Conservation (phyloP, 768 basidiomycete genomes). For the Auricularia sp. region DNA sequence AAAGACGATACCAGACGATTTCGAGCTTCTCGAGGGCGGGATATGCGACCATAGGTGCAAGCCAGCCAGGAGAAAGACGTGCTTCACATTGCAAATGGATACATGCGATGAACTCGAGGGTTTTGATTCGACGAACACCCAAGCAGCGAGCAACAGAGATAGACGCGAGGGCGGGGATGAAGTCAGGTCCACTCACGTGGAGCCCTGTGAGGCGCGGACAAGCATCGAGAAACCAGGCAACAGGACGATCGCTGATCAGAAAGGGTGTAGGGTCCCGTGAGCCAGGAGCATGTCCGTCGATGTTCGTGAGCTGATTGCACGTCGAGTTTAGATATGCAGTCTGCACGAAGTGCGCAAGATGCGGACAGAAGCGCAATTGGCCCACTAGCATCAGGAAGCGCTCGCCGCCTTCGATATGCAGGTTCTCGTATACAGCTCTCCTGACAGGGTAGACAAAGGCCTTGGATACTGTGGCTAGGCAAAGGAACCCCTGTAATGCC, state of each 20-base stretch:
- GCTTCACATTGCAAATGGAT: background rate
- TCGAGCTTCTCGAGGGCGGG: background rate
- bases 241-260: background rate
- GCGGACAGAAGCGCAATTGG: background rate
- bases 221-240: background rate
- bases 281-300: background rate
- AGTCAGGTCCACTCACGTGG: background rate
- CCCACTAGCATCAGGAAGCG: background rate
- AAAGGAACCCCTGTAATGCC: background rate
- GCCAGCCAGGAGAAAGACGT: background rate
- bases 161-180: background rate
- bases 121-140: background rate
- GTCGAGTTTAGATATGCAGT: background rate
- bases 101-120: background rate
- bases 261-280: background rate
- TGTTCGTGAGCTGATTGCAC: background rate
- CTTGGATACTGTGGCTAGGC: background rate
- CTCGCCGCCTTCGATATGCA: background rate
- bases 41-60: background rate
- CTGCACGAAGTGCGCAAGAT: background rate
- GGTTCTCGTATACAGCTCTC: background rate
- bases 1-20: background rate
- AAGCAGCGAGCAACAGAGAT: background rate
- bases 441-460: background rate
- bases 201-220: background rate